Conservation (phyloP, 192 early-diverging fungal species). For the Coemansia sp. region DNA sequence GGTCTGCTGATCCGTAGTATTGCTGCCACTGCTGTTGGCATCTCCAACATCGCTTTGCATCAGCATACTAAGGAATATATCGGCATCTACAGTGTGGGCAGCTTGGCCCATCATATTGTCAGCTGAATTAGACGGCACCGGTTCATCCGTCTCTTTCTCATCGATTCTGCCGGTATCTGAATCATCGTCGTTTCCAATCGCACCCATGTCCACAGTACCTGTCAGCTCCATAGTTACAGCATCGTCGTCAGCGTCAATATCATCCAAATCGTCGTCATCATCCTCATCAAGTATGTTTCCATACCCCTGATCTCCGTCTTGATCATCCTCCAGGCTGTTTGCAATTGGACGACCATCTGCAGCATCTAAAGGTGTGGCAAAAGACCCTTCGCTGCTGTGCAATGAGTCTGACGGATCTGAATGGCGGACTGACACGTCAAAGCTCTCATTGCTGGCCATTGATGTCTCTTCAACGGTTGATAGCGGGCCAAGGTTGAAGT, state of each 20-base stretch:
- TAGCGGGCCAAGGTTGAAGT: slow-evolving; percentile 41
- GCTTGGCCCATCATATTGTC: neutral
- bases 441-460: slow-evolving; percentile 52
- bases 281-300: slow-evolving; percentile 23
- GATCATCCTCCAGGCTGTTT: neutral
- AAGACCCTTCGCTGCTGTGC: slow-evolving; percentile 39
- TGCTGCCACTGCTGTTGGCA: neutral
- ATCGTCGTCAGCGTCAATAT: slow-evolving; percentile 35
- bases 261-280: slow-evolving; percentile 25
- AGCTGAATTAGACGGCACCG: neutral
- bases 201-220: slow-evolving; percentile 37
- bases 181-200: slow-evolving; percentile 3
- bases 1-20: slow-evolving; percentile 18
- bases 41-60: slow-evolving; percentile 14
- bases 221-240: slow-evolving; percentile 50
- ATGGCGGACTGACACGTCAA: slow-evolving; percentile 53
- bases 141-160: neutral
- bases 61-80: slow-evolving; percentile 35
- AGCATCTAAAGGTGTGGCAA: slow-evolving; percentile 1
- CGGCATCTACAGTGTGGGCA: slow-evolving; percentile 11
- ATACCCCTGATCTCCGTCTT: neutral
- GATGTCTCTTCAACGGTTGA: slow-evolving; percentile 46
- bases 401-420: slow-evolving; percentile 44
- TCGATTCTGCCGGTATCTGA: neutral
- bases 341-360: neutral